Conservation (phyloP, 164 flowering plant genomes). For the Kingdonia uniflora region DNA sequence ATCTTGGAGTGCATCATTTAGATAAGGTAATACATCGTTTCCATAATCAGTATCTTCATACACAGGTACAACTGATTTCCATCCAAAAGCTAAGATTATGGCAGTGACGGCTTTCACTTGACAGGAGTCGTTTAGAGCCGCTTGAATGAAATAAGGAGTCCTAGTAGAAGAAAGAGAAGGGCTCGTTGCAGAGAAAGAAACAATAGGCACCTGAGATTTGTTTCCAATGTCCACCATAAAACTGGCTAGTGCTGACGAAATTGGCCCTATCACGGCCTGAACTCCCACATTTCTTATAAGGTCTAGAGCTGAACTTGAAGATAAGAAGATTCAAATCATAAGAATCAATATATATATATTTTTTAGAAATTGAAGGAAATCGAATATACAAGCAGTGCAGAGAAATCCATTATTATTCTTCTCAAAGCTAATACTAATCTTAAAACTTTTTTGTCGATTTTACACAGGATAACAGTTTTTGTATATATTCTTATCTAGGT, state of each 20-base stretch:
- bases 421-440: too few species aligned
- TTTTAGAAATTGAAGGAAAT: too few species aligned
- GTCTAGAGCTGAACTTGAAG: slow-evolving; percentile 16
- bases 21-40: slow-evolving; percentile 10
- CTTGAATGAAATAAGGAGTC: slow-evolving; percentile 21
- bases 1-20: slow-evolving; percentile 13
- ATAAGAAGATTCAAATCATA: too few species aligned
- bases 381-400: too few species aligned
- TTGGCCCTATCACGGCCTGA: slow-evolving; percentile 19
- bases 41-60: slow-evolving; percentile 12
- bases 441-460: too few species aligned
- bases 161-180: too few species aligned
- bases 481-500: too few species aligned
- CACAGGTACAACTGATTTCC: too few species aligned
- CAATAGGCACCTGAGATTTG: slow-evolving; percentile 14
- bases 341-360: too few species aligned
- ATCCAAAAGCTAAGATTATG: slow-evolving; percentile 13
- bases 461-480: too few species aligned
- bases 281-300: slow-evolving; percentile 13
- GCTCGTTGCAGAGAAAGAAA: slow-evolving; percentile 15
- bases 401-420: too few species aligned
- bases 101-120: slow-evolving; percentile 23
- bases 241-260: slow-evolving; percentile 15
- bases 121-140: slow-evolving; percentile 4
- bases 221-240: slow-evolving; percentile 17